Evolutionary conservation across 2,329 filamentous ascomycete genomes (phyloP), one percentile per base, ranked within the genome.

Genomic region (Atkinsonella texensis): DNA sequence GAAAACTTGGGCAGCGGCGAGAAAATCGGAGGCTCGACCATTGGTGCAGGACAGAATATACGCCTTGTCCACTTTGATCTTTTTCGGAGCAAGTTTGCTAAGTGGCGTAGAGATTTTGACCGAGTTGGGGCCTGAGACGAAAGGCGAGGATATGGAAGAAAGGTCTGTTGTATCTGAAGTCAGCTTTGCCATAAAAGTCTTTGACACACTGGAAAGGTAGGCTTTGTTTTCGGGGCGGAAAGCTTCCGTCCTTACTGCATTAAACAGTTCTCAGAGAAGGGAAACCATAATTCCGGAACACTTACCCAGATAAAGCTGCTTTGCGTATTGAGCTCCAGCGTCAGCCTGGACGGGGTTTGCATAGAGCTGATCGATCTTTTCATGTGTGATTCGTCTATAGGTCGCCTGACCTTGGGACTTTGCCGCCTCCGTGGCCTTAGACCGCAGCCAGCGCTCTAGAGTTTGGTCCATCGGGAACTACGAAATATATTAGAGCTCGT

Each of bases 41-140:
- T 96, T 96, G 6, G 91, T 97, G 73, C 91, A 97, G 0, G 84
- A 89, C 0, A 96, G 84, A 0, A 96, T 74, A 32, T 95, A 96
- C 0, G 87, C 89, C 63, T 86, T 89, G 71, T 96, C 71, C 20
- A 97, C 68, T 47, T 80, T 76, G 65, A 97, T 95, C 56, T 86
- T 70, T 63, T 91, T 74, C 0, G 77, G 63, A 59, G 85, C 84
- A 1, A 97, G 78, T 33, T 91, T 81, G 5, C 73, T 70, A 1
- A 97, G 68, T 0, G 91, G 88, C 0, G 84, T 95, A 0, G 85
- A 82, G 0, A 95, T 72, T 68, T 96, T 96, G 62, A 95, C 89
- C 0, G 86, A 90, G 69, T 96, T 95, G 0, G 91, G 91, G 0
- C 91, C 90, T 0, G 89, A 77, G 10, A 96, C 83, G 52, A 86